A percentile compares a stretch with the other conserved stretches of the same genome.
These are phyloP conservation scores for Trichophyton simii DNA, from an alignment of 2,329 filamentous ascomycete genomes.

Conservation along the genomic window DNA sequence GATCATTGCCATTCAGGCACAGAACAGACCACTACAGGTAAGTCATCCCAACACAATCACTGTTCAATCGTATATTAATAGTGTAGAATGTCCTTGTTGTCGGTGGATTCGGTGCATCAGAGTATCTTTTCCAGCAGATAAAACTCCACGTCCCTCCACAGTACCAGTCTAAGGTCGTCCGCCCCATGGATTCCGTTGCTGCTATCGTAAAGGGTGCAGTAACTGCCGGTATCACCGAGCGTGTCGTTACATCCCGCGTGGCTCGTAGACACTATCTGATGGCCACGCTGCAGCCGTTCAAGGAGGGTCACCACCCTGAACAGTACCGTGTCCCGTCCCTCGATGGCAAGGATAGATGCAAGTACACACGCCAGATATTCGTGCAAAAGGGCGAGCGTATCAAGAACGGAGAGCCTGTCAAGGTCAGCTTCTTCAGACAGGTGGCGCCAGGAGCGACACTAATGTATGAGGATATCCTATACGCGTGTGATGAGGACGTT, in stretches of 20 bases:
- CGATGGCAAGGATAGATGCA: constrained; percentile 95
- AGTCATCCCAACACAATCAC: constrained; percentile 14
- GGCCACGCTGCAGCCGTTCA: constrained; percentile 97
- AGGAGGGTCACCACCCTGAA: constrained; percentile 95
- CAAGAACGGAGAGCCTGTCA: constrained; percentile 97
- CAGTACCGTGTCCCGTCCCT: constrained; percentile 94
- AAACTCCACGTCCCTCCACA: constrained; percentile 96
- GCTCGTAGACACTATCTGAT: constrained; percentile 97
- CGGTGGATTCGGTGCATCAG: constrained; percentile 93
- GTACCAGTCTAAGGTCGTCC: constrained; percentile 95
- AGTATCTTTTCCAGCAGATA: constrained; percentile 99
- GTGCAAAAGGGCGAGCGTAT: constrained; percentile 97
- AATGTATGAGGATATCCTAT: constrained; percentile 98
- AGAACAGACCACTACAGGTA: constrained; percentile 79
- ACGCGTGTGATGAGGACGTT: constrained; percentile 94
- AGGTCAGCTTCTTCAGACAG: constrained; percentile 96
- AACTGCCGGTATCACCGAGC: constrained; percentile 92
- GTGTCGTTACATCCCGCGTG: constrained; percentile 91
- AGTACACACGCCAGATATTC: constrained; percentile 96
- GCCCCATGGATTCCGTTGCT: constrained; percentile 96
- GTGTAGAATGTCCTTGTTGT: constrained; percentile 79
- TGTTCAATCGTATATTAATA: not conserved
- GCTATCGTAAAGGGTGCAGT: constrained; percentile 98
- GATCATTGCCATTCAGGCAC: constrained; percentile 96
- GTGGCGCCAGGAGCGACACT: constrained; percentile 92